Conservation (phyloP, 176 grass and related monocot species). For the Zoysia japonica region DNA sequence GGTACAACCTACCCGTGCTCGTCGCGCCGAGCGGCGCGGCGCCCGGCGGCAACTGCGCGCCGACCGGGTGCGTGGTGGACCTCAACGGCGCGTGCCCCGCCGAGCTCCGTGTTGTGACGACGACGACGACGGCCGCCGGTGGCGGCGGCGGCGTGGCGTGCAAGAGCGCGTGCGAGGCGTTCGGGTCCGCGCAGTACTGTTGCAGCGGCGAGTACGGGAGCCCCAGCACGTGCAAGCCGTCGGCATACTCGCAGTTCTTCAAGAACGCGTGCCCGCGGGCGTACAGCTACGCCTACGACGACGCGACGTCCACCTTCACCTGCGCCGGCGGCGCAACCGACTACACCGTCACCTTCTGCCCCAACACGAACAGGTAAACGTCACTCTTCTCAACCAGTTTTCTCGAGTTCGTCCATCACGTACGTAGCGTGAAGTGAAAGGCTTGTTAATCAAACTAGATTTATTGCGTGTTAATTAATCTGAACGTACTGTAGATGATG, state of each 20-base stretch:
- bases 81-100: constrained; percentile 69
- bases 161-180: constrained; percentile 80
- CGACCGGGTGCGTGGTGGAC: constrained; percentile 52
- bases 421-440: neutral
- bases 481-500: neutral
- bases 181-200: constrained; percentile 70
- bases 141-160: constrained; percentile 51
- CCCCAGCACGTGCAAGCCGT: constrained; percentile 63
- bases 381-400: neutral
- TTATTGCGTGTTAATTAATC: neutral
- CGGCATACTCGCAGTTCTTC: constrained; percentile 78
- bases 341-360: constrained; percentile 79
- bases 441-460: neutral
- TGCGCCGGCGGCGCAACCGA: constrained; percentile 47
- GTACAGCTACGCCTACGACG: constrained; percentile 92
- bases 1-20: constrained; percentile 73
- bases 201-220: constrained; percentile 75
- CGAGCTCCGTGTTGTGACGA: constrained; percentile 44
- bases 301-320: constrained; percentile 80
- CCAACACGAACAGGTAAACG: constrained; percentile 50
- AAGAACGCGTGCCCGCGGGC: constrained; percentile 78
- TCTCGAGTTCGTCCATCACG: neutral
- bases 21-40: constrained; percentile 42
- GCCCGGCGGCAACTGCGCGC: neutral
- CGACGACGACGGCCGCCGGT: neutral